phyloP scores from a whole-genome alignment of 352 stramenopile genomes.

The Globisporangium alternatum region DNA sequence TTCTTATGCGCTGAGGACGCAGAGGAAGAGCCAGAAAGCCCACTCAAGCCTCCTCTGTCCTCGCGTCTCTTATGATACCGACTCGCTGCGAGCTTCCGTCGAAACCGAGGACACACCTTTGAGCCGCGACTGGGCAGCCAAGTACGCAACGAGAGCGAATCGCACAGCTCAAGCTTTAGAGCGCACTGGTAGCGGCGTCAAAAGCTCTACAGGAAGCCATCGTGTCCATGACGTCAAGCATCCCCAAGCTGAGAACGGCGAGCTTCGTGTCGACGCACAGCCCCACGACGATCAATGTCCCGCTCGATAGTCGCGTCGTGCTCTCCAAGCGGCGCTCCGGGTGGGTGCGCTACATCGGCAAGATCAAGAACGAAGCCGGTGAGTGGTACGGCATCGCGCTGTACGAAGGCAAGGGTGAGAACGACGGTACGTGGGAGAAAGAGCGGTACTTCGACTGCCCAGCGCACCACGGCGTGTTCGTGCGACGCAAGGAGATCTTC shows the following conservation, averaged over 20 bases:
- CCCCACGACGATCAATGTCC: slow-evolving; percentile 37
- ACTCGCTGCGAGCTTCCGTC: background rate
- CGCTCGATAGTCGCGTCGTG: slow-evolving; percentile 50
- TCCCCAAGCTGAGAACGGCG: slow-evolving; percentile 16
- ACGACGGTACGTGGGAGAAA: slow-evolving; percentile 44
- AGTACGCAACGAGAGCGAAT: background rate
- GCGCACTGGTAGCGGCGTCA: background rate
- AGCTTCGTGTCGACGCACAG: slow-evolving; percentile 10
- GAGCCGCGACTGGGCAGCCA: background rate
- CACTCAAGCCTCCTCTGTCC: background rate
- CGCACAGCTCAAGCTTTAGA: background rate
- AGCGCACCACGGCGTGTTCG: slow-evolving; percentile 51
- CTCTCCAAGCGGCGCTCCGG: slow-evolving; percentile 52
- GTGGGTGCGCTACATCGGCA: slow-evolving; percentile 60
- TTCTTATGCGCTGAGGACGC: slow-evolving; percentile 9
- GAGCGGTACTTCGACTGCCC: slow-evolving; percentile 56
- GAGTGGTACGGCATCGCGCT: slow-evolving; percentile 72
- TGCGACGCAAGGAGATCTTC: slow-evolving; percentile 58
- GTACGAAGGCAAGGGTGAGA: slow-evolving; percentile 59
- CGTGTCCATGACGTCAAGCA: slow-evolving; percentile 14
- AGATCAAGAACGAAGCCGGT: slow-evolving; percentile 46
- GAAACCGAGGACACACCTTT: background rate
- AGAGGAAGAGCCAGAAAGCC: background rate
- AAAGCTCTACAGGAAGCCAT: background rate
- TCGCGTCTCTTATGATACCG: slow-evolving; percentile 2